Evolutionary conservation across 1,284 basidiomycete species (phyloP), one percentile per base, ranked within the genome.

Genomic region (Cutaneotrichosporon dermatis): DNA sequence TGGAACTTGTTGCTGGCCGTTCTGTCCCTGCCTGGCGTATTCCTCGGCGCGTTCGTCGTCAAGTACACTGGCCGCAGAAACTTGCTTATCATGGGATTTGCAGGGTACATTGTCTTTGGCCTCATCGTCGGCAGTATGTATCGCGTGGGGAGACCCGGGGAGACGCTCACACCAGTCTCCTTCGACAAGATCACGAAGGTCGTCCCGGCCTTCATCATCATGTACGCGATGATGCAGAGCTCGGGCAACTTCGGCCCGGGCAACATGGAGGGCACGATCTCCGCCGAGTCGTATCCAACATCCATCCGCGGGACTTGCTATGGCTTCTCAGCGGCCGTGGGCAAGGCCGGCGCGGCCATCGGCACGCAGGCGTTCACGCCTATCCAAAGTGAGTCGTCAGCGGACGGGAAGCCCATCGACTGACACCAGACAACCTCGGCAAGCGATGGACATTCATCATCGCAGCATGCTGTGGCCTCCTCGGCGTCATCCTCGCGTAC

Each of bases 331-430:
- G 76, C 87, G 9, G 87, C 87, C 0, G 75, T 89, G 6, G 88
- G 88, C 5, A 90, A 90, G 71, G 81, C 84, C 0, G 89, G 89
- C 5, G 88, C 88, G 6, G 89, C 86, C 13, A 68, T 89, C 56
- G 89, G 89, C 3, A 88, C 86, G 0, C 86, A 90, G 71, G 86
- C 82, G 1, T 89, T 89, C 74, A 87, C 85, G 4, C 87, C 87
- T 4, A 88, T 90, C 63, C 86, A 89, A 71, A 80, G 62, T 63
- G 44, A 58, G 59, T 57, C 43, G 34, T 6, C 37, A 25, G 25
- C 25, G 25, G 25, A 25, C 25, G 25, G 25, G 25, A 25, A 25
- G 25, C 25, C 25, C 25, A 25, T 25, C 25, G 25, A 3, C 45
- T 48, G 7, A 49, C 46, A 9, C 39, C n/a, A 63, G 59, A 59